phyloP scores from a whole-genome alignment of 352 stramenopile species.

The Peronospora destructor region DNA sequence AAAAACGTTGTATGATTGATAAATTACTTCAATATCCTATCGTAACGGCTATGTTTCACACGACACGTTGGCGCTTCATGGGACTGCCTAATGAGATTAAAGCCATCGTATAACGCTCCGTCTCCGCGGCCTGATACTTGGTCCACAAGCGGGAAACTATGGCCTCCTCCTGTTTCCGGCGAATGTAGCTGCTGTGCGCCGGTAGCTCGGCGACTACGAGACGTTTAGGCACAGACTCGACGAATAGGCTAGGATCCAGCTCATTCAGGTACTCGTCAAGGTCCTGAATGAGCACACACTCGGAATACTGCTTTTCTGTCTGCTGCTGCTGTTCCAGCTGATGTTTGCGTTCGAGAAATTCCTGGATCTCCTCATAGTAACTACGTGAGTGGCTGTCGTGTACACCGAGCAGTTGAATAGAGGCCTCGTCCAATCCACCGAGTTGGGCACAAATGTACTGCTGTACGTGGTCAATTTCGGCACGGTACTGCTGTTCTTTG shows the following conservation, averaged over 20 bases:
- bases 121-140: slow-evolving; percentile 19
- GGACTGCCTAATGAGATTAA: slow-evolving; percentile 11
- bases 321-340: slow-evolving; percentile 29
- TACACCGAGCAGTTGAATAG: slow-evolving; percentile 34
- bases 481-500: slow-evolving; percentile 35
- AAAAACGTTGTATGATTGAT: slow-evolving; percentile 7
- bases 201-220: slow-evolving; percentile 22
- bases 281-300: slow-evolving; percentile 32
- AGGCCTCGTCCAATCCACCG: slow-evolving; percentile 30
- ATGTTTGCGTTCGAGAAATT: slow-evolving; percentile 42
- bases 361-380: slow-evolving; percentile 56
- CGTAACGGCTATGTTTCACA: slow-evolving; percentile 20
- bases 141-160: slow-evolving; percentile 20
- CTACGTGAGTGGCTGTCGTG: slow-evolving; percentile 41
- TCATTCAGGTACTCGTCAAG: slow-evolving; percentile 53
- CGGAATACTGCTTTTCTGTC: slow-evolving; percentile 1
- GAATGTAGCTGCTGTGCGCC: slow-evolving; percentile 32
- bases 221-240: slow-evolving; percentile 6
- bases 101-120: slow-evolving; percentile 10
- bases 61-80: slow-evolving; percentile 28
- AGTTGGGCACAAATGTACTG: slow-evolving; percentile 42
- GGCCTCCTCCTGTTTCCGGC: slow-evolving; percentile 34
- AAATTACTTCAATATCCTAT: slow-evolving; percentile 25
- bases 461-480: slow-evolving; percentile 49
- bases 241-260: slow-evolving; percentile 46